Evolutionary conservation across 768 basidiomycete genomes (phyloP).

Genomic region (Clathrus columnatus): DNA sequence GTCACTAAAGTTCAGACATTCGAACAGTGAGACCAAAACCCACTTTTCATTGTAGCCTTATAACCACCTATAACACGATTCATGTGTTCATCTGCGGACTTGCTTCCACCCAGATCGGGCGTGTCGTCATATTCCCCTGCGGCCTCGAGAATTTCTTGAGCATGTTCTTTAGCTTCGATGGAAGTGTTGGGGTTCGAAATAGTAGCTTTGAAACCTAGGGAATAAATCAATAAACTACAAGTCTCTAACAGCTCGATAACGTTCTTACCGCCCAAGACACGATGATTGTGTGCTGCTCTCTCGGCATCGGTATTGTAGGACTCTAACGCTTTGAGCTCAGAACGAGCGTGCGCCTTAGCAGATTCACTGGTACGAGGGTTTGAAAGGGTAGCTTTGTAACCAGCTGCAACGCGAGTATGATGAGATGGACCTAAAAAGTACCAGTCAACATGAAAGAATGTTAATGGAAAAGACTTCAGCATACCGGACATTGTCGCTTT

Average conservation of each 20-base stretch:
- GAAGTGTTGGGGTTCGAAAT: conserved; percentile 36
- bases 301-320: conserved; percentile 1
- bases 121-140: conserved; percentile 30
- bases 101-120: neutral
- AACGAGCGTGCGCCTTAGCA: conserved; percentile 42
- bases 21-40: conserved; percentile 14
- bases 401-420: conserved; percentile 6
- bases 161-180: conserved; percentile 42
- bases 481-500: neutral
- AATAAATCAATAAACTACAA: neutral
- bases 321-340: conserved; percentile 30
- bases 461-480: neutral
- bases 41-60: conserved; percentile 47
- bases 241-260: neutral
- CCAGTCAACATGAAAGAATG: no score
- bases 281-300: conserved; percentile 6
- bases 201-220: conserved; percentile 9
- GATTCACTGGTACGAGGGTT: conserved; percentile 47
- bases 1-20: neutral
- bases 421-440: neutral
- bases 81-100: conserved; percentile 28
- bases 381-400: conserved; percentile 4
- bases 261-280: conserved; percentile 7
- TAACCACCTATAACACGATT: conserved; percentile 45
- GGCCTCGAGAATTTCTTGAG: conserved; percentile 42